Conservation (phyloP, 805 yeast genomes). For the Lipomyces kockii region DNA sequence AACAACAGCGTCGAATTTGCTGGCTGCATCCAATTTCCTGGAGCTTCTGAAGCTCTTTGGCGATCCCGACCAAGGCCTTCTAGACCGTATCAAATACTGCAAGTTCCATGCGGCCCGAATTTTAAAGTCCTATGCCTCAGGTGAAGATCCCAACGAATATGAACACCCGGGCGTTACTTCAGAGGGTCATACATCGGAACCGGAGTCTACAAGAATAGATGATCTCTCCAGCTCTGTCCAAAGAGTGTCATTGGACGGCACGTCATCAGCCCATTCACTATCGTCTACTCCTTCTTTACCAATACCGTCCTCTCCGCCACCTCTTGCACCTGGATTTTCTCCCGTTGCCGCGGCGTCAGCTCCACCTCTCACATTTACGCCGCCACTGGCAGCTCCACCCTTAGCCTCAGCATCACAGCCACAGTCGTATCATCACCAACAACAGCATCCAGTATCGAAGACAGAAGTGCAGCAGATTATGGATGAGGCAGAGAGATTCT, state of each 20-base stretch:
- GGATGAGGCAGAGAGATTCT: constrained; percentile 46
- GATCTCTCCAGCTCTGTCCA: background rate
- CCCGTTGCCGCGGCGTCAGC: constrained; percentile 22
- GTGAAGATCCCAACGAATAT: constrained; percentile 63
- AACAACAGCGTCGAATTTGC: constrained; percentile 55
- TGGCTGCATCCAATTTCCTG: constrained; percentile 61
- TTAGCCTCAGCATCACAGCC: constrained; percentile 22
- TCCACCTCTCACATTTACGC: constrained; percentile 23
- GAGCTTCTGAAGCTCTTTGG: constrained; percentile 53
- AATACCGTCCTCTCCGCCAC: constrained; percentile 15
- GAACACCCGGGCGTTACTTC: constrained; percentile 46
- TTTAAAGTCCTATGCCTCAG: constrained; percentile 53
- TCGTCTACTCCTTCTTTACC: constrained; percentile 5
- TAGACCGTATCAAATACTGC: constrained; percentile 59
- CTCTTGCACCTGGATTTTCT: constrained; percentile 25
- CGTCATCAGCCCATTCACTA: constrained; percentile 1
- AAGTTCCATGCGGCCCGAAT: constrained; percentile 67
- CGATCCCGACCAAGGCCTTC: constrained; percentile 29
- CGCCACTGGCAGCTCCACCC: constrained; percentile 25
- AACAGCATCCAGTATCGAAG: constrained; percentile 28
- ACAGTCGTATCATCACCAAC: constrained; percentile 24
- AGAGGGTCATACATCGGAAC: background rate
- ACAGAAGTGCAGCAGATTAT: constrained; percentile 42
- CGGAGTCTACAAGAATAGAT: background rate
- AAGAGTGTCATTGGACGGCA: background rate